Conservation (phyloP, 306 rosid species). For the Gynostemma pentaphyllum region DNA sequence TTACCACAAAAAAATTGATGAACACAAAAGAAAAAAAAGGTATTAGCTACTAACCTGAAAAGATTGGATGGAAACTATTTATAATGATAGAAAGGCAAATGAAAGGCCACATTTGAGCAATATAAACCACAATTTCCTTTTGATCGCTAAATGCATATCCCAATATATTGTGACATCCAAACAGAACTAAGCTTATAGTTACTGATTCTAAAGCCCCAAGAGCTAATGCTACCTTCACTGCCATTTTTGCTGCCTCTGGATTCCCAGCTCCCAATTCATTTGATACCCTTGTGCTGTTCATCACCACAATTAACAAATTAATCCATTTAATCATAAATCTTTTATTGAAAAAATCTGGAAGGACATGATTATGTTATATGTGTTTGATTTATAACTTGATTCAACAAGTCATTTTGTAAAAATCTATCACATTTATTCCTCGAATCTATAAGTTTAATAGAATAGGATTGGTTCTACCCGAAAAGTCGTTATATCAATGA, state of each 20-base stretch:
- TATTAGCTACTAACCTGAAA: constrained; percentile 25
- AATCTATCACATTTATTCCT: too few relatives aligned
- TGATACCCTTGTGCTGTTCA: constrained; percentile 44
- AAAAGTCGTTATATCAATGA: too few relatives aligned
- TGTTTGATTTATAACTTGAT: too few relatives aligned
- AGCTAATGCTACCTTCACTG: constrained; percentile 20
- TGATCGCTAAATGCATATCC: constrained; percentile 54
- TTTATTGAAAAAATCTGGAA: background rate
- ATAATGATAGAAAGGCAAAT: constrained; percentile 25
- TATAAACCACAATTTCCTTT: constrained; percentile 26
- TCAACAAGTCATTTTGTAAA: too few relatives aligned
- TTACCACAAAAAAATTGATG: too few relatives aligned
- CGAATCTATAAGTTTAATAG: too few relatives aligned
- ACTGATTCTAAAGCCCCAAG: constrained; percentile 32
- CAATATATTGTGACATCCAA: constrained; percentile 17
- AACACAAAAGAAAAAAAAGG: background rate
- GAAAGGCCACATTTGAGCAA: constrained; percentile 33
- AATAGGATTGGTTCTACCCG: too few relatives aligned
- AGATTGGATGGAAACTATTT: constrained; percentile 28
- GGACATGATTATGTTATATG: too few relatives aligned
- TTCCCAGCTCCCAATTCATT: constrained; percentile 60
- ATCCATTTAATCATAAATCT: background rate
- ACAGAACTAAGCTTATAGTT: constrained; percentile 18
- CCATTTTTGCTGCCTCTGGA: constrained; percentile 28
- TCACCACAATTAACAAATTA: too few relatives aligned